Conservation (phyloP, 192 early-diverging fungal species). For the Gryganskiella cystojenkinii region DNA sequence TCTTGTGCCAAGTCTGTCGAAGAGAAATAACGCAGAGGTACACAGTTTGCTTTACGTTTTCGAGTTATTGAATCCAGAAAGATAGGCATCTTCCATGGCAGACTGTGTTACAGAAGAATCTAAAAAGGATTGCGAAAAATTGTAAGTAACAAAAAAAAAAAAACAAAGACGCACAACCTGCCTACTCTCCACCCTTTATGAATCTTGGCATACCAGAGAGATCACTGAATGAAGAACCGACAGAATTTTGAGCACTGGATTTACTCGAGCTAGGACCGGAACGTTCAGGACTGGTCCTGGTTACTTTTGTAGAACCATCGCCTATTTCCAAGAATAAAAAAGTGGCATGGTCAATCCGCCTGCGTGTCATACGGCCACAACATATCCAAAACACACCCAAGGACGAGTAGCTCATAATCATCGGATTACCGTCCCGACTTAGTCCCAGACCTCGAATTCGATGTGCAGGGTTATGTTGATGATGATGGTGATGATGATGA, state of each 20-base stretch:
- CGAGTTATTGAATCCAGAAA: conserved; percentile 63
- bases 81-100: conserved; percentile 62
- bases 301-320: not conserved
- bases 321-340: not conserved
- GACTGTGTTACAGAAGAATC: conserved; percentile 67
- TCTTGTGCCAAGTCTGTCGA: too few species aligned
- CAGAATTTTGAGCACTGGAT: conserved; percentile 55
- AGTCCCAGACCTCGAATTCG: conserved; percentile 13
- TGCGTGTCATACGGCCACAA: too few species aligned
- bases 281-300: conserved; percentile 29
- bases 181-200: too few species aligned
- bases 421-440: conserved; percentile 37
- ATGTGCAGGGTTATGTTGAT: not conserved
- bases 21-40: too few species aligned
- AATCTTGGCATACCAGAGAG: too few species aligned
- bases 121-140: too few species aligned
- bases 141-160: too few species aligned
- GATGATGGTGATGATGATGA: too few species aligned
- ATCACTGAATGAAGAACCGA: conserved; percentile 60
- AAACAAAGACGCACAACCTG: not conserved
- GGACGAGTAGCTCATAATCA: too few species aligned
- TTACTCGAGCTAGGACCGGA: conserved; percentile 32
- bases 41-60: conserved; percentile 59
- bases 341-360: too few species aligned
- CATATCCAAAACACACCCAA: too few species aligned